Evolutionary conservation across 108 stramenopile genomes (phyloP).

Genomic region (Parmales sp.): DNA sequence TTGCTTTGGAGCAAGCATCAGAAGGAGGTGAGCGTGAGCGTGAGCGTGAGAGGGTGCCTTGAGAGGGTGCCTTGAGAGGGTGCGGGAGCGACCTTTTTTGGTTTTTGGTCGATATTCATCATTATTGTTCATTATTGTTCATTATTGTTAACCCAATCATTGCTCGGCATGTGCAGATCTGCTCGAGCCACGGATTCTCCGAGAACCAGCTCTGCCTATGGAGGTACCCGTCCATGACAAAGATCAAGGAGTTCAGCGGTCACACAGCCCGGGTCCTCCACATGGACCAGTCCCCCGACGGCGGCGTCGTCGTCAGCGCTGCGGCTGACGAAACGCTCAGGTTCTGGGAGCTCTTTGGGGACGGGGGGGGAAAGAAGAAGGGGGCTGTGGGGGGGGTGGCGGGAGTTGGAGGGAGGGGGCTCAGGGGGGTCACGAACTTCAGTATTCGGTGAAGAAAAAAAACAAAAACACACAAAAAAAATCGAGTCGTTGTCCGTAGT

Average conservation of each 20-base stretch:
- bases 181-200: slow-evolving; percentile 92
- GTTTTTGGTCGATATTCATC: too few relatives aligned
- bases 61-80: too few relatives aligned
- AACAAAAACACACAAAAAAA: too few relatives aligned
- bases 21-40: slow-evolving; percentile 92
- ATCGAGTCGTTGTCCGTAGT: too few relatives aligned
- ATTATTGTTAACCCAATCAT: too few relatives aligned
- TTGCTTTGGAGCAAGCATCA: slow-evolving; percentile 89
- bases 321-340: slow-evolving; percentile 96
- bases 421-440: slow-evolving; percentile 37
- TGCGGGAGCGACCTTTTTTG: too few relatives aligned
- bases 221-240: slow-evolving; percentile 92
- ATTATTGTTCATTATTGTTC: too few relatives aligned
- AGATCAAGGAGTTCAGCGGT: slow-evolving; percentile 86
- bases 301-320: slow-evolving; percentile 63
- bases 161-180: too few relatives aligned
- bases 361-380: slow-evolving; percentile 31
- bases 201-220: slow-evolving; percentile 91
- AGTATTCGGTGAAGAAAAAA: too few relatives aligned
- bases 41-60: too few relatives aligned
- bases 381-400: slow-evolving; percentile 33
- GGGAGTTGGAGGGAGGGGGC: slow-evolving; percentile 24
- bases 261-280: slow-evolving; percentile 92
- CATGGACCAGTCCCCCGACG: slow-evolving; percentile 89
- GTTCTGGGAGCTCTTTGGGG: slow-evolving; percentile 95